phyloP scores from a whole-genome alignment of 2,329 filamentous ascomycete species.

The Diplodia mutila region DNA sequence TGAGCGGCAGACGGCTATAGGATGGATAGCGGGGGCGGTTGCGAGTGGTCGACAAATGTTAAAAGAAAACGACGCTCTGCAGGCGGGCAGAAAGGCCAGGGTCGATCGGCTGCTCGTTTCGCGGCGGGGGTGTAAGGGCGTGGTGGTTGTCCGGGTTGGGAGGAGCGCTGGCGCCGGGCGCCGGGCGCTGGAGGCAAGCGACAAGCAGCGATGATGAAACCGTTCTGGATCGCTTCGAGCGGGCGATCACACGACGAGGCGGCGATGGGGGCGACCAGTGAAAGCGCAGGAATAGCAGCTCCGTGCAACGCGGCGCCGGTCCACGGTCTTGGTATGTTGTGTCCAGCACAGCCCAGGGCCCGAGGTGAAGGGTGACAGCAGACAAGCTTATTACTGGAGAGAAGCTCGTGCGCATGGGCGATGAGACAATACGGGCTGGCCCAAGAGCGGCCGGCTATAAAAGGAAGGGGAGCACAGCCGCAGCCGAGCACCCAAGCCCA shows the following conservation, averaged over 20 bases:
- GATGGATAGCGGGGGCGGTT: not conserved
- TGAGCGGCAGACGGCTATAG: slow-evolving; percentile 13
- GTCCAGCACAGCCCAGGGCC: slow-evolving; percentile 9
- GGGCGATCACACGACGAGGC: slow-evolving; percentile 17
- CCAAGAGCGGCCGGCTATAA: slow-evolving; percentile 4
- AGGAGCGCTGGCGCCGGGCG: slow-evolving; percentile 14
- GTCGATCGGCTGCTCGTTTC: slow-evolving; percentile 6
- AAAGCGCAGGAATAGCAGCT: slow-evolving; percentile 2
- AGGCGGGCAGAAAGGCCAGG: not conserved
- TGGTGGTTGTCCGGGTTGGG: slow-evolving; percentile 4
- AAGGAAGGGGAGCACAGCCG: slow-evolving; percentile 20
- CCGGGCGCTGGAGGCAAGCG: slow-evolving; percentile 2
- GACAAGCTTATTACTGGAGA: slow-evolving; percentile 5
- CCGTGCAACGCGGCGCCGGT: not conserved
- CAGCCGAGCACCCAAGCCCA: not conserved
- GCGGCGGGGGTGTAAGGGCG: not conserved
- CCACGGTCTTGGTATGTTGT: not conserved
- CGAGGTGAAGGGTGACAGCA: slow-evolving; percentile 6
- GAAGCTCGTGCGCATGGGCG: slow-evolving; percentile 13
- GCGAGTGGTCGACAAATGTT: not conserved
- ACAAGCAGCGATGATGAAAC: slow-evolving; percentile 23
- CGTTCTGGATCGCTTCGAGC: slow-evolving; percentile 21
- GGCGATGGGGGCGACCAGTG: slow-evolving; percentile 1
- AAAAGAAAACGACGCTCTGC: not conserved
- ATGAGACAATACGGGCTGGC: slow-evolving; percentile 12